These are phyloP conservation scores for Taphrina flavorubra DNA, from an alignment of 1,139 yeast species.

Conservation along the genomic window DNA sequence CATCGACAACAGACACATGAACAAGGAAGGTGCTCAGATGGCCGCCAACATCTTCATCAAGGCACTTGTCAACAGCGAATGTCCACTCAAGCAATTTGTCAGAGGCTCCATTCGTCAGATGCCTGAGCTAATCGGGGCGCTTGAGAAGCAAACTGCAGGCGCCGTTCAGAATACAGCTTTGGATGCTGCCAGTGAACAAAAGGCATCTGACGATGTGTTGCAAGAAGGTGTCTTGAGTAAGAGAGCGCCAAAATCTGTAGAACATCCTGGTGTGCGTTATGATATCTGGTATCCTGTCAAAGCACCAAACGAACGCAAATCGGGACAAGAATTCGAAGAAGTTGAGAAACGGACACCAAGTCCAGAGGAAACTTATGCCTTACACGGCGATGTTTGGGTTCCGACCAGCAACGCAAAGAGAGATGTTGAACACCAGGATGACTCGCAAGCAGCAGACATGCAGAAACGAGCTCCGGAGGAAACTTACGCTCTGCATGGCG, in stretches of 20 bases:
- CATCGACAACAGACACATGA: conserved; percentile 18
- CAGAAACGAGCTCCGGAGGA: conserved; percentile 6
- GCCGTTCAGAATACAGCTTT: neutral
- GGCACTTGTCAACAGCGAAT: conserved; percentile 1
- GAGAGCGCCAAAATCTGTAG: neutral
- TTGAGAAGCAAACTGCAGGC: neutral
- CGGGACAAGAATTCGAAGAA: neutral
- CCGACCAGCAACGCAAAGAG: neutral
- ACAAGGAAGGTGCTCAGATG: conserved; percentile 7
- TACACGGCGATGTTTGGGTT: conserved; percentile 5
- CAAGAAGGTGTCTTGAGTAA: neutral
- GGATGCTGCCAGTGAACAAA: neutral
- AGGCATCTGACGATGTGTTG: neutral
- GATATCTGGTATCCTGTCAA: conserved; percentile 3
- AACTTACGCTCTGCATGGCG: conserved; percentile 1
- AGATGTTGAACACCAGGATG: neutral
- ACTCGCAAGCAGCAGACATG: neutral
- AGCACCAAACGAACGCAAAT: neutral
- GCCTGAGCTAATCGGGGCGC: neutral
- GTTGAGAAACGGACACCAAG: neutral
- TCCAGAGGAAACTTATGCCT: conserved; percentile 4
- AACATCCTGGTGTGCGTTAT: neutral
- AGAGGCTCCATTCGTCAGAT: neutral
- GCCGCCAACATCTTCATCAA: conserved; percentile 1
- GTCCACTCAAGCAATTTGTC: neutral